phyloP scores from a whole-genome alignment of 2,329 filamentous ascomycete genomes.

The Neonectria ditissima region DNA sequence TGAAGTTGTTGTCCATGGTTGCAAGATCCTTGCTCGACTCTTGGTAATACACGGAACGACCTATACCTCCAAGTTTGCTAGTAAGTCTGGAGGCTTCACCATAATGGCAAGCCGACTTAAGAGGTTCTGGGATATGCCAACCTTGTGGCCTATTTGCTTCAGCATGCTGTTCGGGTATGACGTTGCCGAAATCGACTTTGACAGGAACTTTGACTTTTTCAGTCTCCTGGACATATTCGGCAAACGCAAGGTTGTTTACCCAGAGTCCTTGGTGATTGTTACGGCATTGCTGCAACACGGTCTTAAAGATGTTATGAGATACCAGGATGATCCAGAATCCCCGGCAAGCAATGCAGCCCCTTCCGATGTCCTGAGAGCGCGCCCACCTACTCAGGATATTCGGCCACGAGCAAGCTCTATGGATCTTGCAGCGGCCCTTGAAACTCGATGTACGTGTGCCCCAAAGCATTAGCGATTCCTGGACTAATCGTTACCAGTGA shows the following conservation, averaged over 20 bases:
- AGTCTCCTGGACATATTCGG: constrained; percentile 81
- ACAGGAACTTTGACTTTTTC: constrained; percentile 78
- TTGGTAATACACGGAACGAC: constrained; percentile 83
- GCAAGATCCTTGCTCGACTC: constrained; percentile 85
- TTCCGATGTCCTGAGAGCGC: constrained; percentile 25
- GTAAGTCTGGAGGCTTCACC: constrained; percentile 86
- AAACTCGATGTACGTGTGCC: constrained; percentile 61
- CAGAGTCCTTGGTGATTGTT: constrained; percentile 84
- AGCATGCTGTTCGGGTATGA: constrained; percentile 89
- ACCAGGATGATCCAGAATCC: constrained; percentile 70
- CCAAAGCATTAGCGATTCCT: neutral
- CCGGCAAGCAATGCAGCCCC: constrained; percentile 49
- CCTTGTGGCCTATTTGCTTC: constrained; percentile 89
- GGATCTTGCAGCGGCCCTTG: constrained; percentile 72
- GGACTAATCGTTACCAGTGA: constrained; percentile 39
- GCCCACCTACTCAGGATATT: constrained; percentile 31
- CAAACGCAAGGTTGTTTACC: constrained; percentile 75
- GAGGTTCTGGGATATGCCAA: constrained; percentile 88
- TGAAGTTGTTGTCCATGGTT: constrained; percentile 82
- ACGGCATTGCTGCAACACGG: constrained; percentile 89
- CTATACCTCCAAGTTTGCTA: constrained; percentile 87
- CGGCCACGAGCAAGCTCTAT: constrained; percentile 69
- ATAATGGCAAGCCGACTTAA: constrained; percentile 86
- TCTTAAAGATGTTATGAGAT: constrained; percentile 75
- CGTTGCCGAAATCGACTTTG: constrained; percentile 78